Evolutionary conservation across 352 stramenopile genomes (phyloP), one percentile per base, ranked within the genome.

Genomic region (Hyaloperonospora brassicae): DNA sequence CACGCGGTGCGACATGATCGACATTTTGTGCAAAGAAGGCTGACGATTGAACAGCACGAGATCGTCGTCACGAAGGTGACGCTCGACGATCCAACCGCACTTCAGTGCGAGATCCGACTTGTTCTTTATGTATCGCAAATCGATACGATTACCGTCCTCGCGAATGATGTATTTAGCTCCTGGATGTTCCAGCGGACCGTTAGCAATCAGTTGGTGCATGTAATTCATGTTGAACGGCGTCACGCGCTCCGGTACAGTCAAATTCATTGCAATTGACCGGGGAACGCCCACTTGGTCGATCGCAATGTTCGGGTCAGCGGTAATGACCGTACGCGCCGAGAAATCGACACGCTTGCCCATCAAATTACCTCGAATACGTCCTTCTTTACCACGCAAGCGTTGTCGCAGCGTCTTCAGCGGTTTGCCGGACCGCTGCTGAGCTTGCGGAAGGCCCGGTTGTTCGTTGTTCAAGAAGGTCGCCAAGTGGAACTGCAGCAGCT

Each of bases 301-400:
- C 56, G 93, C 92, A 43, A 99, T 76, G 75, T 99, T 99, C 5
- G 97, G 97, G 77, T 99, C 97, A 25, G 96, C 97, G 1, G 97
- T 99, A 72, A 99, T 99, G 54, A 99, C 97, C 5, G 97, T 99
- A 78, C 97, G 91, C 17, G 95, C 96, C 8, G 90, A 98, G 72
- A 99, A 99, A 66, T 99, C 97, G 5, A 99, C 97, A 75, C 97
- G 96, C 72, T 99, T 99, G 50, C 97, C 97, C 97, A 99, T 99
- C 31, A 99, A 70, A 64, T 99, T 99, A 56, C 96, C 96, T 66
- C 97, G 93, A 61, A 99, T 98, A 54, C 97, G 90, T 34, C 97
- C 97, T 77, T 98, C 95, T 69, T 99, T 99, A 47, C 91, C 89
- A 41, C 96, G 94, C 22, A 99, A 65, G 45, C 97, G 81, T 71